Conservation (phyloP, 352 stramenopile species). For the Detonula confervacea region DNA sequence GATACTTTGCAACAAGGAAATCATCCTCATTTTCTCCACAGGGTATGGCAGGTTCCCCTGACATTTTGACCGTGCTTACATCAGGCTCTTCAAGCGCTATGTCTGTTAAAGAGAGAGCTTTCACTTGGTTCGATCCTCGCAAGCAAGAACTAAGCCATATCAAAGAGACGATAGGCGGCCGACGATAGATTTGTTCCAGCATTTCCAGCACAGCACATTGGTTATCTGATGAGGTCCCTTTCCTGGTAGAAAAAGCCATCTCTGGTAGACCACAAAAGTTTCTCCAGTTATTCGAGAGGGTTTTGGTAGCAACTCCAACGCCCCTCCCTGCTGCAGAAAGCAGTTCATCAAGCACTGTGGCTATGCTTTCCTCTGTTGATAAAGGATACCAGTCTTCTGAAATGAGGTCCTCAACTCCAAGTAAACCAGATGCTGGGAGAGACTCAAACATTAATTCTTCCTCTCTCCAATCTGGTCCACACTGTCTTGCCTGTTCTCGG, state of each 20-base stretch:
- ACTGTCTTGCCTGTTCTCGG: conserved; percentile 72
- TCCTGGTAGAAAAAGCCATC: conserved; percentile 41
- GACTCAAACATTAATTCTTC: conserved; percentile 61
- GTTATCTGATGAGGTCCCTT: conserved; percentile 4
- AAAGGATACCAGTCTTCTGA: conserved; percentile 72
- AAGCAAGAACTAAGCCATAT: conserved; percentile 79
- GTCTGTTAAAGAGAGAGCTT: conserved; percentile 74
- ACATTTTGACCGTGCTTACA: conserved; percentile 4
- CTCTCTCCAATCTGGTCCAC: conserved; percentile 65
- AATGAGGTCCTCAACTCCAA: conserved; percentile 79
- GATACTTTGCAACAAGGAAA: conserved; percentile 40
- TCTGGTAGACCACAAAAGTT: conserved; percentile 71
- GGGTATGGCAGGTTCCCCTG: conserved; percentile 1
- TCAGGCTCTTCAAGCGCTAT: conserved; percentile 60
- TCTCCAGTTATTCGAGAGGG: conserved; percentile 72
- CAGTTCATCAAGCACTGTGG: conserved; percentile 71
- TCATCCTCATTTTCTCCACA: conserved; percentile 40
- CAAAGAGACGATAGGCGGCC: conserved; percentile 72
- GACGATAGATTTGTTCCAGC: conserved; percentile 58
- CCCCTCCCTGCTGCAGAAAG: conserved; percentile 56
- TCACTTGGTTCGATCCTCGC: conserved; percentile 68
- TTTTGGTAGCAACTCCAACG: conserved; percentile 34
- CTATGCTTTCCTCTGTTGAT: conserved; percentile 50
- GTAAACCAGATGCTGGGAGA: conserved; percentile 59
- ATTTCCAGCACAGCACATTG: conserved; percentile 37